Conservation (phyloP, 2,329 filamentous ascomycete species). For the Fusarium luffae region DNA sequence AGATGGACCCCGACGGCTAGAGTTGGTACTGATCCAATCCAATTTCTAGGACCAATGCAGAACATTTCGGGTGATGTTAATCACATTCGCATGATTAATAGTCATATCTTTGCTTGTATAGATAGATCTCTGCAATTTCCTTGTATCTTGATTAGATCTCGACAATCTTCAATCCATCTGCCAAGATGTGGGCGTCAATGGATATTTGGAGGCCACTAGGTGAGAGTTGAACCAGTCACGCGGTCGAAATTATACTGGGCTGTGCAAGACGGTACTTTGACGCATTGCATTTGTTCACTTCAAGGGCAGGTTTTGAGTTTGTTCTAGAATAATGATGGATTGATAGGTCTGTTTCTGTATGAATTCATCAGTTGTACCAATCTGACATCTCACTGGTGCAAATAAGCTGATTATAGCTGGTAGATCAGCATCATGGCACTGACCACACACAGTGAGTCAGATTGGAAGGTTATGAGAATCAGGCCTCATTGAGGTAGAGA, state of each 20-base stretch:
- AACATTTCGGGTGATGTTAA: neutral
- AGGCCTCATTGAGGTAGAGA: neutral
- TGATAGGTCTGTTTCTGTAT: neutral
- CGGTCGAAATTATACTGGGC: slow-evolving; percentile 21
- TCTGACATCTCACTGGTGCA: neutral
- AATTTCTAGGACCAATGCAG: slow-evolving; percentile 17
- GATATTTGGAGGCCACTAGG: slow-evolving; percentile 22
- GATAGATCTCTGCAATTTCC: neutral
- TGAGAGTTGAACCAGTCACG: slow-evolving; percentile 16
- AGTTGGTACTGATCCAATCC: slow-evolving; percentile 10
- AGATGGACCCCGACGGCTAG: slow-evolving; percentile 19
- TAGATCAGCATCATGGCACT: neutral
- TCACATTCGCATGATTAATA: neutral
- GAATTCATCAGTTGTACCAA: neutral
- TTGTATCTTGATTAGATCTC: neutral
- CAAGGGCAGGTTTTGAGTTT: neutral
- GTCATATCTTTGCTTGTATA: neutral
- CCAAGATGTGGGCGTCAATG: slow-evolving; percentile 21
- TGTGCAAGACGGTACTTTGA: slow-evolving; percentile 17
- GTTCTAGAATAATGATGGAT: neutral
- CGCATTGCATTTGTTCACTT: neutral
- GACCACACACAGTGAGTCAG: neutral
- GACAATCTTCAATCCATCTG: slow-evolving; percentile 7
- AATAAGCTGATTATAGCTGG: neutral
- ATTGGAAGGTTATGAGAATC: neutral